A percentile compares a stretch with the other conserved stretches of the same genome.
Evolutionary conservation across 2,329 filamentous ascomycete species (phyloP).

Genomic region (Graphilbum ipis-grandicollis): DNA sequence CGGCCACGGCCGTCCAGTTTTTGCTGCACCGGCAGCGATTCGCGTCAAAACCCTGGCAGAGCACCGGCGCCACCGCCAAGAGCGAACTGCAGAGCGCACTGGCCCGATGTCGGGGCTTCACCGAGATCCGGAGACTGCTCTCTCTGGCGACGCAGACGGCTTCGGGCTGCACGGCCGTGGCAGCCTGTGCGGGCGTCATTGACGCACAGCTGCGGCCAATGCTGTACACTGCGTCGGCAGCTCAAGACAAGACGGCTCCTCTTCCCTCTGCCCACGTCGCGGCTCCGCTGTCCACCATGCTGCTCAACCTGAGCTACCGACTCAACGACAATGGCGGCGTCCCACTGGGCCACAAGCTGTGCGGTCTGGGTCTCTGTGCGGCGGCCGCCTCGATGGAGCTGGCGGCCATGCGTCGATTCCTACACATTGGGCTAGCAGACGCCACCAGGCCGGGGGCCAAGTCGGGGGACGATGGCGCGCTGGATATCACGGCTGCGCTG

Average conservation of each 20-base stretch:
- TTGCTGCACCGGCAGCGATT: conserved; percentile 12
- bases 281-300: conserved; percentile 12
- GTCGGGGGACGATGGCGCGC: too few relatives aligned
- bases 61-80: too few relatives aligned
- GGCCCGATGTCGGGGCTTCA: conserved; percentile 3
- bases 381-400: conserved; percentile 5
- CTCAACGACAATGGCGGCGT: conserved; percentile 12
- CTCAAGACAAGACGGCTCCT: too few relatives aligned
- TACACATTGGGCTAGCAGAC: conserved; percentile 5
- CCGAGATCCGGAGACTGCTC: conserved; percentile 12
- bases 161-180: conserved; percentile 8
- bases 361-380: conserved; percentile 8
- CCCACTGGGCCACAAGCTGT: conserved; percentile 5
- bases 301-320: conserved; percentile 23
- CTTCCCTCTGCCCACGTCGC: too few relatives aligned
- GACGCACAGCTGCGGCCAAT: too few relatives aligned
- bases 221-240: too few relatives aligned
- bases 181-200: too few relatives aligned
- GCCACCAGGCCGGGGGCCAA: too few relatives aligned
- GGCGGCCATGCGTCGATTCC: conserved; percentile 8
- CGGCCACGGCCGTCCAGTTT: conserved; percentile 10
- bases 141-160: conserved; percentile 7
- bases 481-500: background rate
- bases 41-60: too few relatives aligned
- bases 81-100: conserved; percentile 5